A percentile compares a stretch with the other conserved stretches of the same genome.
Conservation (phyloP, 257 asterid genomes). For the Plantago major region DNA sequence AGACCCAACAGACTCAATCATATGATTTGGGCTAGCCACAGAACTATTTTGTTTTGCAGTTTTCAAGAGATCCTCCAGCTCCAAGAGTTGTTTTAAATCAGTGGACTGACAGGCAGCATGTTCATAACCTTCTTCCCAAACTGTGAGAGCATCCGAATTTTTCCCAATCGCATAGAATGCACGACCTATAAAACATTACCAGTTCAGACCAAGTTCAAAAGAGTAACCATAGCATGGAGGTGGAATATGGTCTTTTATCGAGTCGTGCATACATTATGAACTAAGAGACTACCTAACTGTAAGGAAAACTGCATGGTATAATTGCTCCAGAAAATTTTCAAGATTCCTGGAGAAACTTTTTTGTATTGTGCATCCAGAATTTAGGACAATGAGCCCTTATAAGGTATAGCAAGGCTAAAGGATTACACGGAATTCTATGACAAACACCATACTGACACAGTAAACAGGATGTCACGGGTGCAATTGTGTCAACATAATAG, state of each 20-base stretch:
- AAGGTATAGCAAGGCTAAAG: background rate
- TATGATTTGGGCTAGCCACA: constrained; percentile 24
- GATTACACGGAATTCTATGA: too few species aligned
- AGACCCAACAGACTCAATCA: constrained; percentile 38
- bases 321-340: background rate
- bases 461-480: too few species aligned
- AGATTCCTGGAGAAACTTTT: background rate
- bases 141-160: constrained; percentile 71
- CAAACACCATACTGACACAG: too few species aligned
- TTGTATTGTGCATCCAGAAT: constrained; percentile 6
- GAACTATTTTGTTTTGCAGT: constrained; percentile 45
- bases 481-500: too few species aligned
- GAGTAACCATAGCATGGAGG: constrained; percentile 3
- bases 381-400: background rate
- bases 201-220: constrained; percentile 29
- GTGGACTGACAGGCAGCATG: constrained; percentile 74
- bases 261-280: constrained; percentile 14
- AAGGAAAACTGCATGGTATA: background rate
- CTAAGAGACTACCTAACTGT: constrained; percentile 10
- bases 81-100: constrained; percentile 78
- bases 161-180: constrained; percentile 88
- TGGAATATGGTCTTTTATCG: constrained; percentile 9
- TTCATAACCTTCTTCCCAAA: constrained; percentile 86
- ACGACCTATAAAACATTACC: constrained; percentile 45
- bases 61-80: constrained; percentile 75